These are phyloP conservation scores for Pelargonium myrrhifolium DNA, from an alignment of 441 rosid species.

Conservation along the genomic window DNA sequence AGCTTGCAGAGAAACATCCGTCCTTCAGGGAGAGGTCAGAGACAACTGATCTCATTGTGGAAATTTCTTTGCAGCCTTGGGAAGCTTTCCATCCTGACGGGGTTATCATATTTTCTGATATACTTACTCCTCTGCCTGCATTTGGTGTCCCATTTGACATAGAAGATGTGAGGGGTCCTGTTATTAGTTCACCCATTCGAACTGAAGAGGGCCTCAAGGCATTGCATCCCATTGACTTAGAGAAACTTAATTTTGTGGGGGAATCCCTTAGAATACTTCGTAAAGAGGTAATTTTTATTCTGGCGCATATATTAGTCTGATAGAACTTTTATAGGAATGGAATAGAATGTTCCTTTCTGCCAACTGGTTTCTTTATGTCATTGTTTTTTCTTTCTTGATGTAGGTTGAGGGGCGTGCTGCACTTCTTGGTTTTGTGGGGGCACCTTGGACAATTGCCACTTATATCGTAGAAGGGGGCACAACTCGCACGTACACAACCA, in stretches of 20 bases:
- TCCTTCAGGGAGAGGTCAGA: slow-evolving; percentile 91
- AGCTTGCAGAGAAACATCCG: slow-evolving; percentile 82
- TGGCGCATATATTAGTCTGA: no score
- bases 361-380: neutral
- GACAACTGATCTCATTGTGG: slow-evolving; percentile 84
- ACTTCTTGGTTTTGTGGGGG: slow-evolving; percentile 84
- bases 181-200: slow-evolving; percentile 65
- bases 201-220: slow-evolving; percentile 60
- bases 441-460: slow-evolving; percentile 94
- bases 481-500: slow-evolving; percentile 71
- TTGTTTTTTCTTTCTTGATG: slow-evolving; percentile 5
- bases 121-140: slow-evolving; percentile 88
- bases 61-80: slow-evolving; percentile 98
- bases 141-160: slow-evolving; percentile 92
- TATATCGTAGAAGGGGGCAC: slow-evolving; percentile 89
- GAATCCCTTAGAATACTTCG: slow-evolving; percentile 70
- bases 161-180: slow-evolving; percentile 81
- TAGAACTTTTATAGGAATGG: no score
- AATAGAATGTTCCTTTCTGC: neutral
- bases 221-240: slow-evolving; percentile 70
- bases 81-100: slow-evolving; percentile 85
- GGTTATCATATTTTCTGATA: slow-evolving; percentile 91
- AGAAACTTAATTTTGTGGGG: slow-evolving; percentile 64
- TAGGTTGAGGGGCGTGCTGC: slow-evolving; percentile 79
- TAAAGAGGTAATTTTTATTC: slow-evolving; percentile 50